A percentile compares a stretch with the other conserved stretches of the same genome.
phyloP scores from a whole-genome alignment of 257 asterid species.

The Leptodermis oblonga region DNA sequence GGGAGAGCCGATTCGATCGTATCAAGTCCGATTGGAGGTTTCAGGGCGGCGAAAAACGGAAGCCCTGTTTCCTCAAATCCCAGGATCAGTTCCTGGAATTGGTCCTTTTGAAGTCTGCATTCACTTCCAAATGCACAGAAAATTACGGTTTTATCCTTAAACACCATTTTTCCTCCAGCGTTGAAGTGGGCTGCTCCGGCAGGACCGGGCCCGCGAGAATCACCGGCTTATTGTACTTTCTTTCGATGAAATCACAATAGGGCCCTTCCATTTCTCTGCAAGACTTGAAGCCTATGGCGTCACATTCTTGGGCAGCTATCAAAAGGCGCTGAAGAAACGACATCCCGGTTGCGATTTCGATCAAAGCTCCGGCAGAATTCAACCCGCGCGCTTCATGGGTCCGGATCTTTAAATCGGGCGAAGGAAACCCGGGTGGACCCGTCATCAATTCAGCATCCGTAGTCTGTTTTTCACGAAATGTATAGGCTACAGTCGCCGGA shows the following conservation, averaged over 20 bases:
- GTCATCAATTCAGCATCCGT: slow-evolving; percentile 11
- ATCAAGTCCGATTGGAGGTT: slow-evolving; percentile 26
- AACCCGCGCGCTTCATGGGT: slow-evolving; percentile 10
- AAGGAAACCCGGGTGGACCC: slow-evolving; percentile 5
- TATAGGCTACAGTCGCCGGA: slow-evolving; percentile 3
- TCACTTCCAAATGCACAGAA: slow-evolving; percentile 19
- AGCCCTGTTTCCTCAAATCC: slow-evolving; percentile 33
- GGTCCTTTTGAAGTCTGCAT: slow-evolving; percentile 29
- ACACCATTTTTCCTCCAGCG: slow-evolving; percentile 8
- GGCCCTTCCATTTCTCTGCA: slow-evolving; percentile 11
- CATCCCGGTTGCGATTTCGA: neutral
- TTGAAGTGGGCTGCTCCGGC: slow-evolving; percentile 13
- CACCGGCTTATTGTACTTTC: slow-evolving; percentile 6
- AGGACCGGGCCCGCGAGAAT: slow-evolving; percentile 9
- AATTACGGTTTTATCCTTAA: neutral
- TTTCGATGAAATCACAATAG: slow-evolving; percentile 3
- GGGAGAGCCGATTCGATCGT: slow-evolving; percentile 27
- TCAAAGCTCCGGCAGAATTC: neutral
- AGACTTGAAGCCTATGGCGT: slow-evolving; percentile 8
- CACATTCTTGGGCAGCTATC: neutral
- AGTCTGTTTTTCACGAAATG: neutral
- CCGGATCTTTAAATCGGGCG: neutral
- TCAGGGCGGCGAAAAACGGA: slow-evolving; percentile 30
- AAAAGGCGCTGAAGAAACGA: slow-evolving; percentile 4
- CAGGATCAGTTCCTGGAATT: slow-evolving; percentile 27